Evolutionary conservation across 768 basidiomycete genomes (phyloP).

Genomic region (Auriscalpium vulgare): DNA sequence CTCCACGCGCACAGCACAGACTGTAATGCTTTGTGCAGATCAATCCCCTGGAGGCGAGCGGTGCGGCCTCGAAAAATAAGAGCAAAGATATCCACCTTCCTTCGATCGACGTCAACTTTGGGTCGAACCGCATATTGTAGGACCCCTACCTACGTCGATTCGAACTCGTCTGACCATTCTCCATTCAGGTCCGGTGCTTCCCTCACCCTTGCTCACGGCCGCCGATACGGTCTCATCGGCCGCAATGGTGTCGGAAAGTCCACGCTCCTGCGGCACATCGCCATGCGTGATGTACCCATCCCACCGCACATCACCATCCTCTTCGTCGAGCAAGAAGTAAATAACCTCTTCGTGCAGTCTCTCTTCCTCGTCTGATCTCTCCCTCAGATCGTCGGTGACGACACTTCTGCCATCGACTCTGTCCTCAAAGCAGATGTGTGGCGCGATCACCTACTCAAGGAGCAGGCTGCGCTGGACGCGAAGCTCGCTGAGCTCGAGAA

Average conservation of each 20-base stretch:
- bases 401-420: conserved; percentile 85
- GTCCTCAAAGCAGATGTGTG: conserved; percentile 99
- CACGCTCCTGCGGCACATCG: conserved; percentile 88
- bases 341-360: conserved; percentile 8
- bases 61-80: conserved; percentile 74
- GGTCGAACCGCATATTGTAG: conserved; percentile 87
- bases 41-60: conserved; percentile 81
- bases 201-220: conserved; percentile 80
- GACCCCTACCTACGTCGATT: conserved; percentile 17
- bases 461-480: conserved; percentile 71
- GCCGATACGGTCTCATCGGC: conserved; percentile 88
- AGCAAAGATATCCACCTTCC: conserved; percentile 95
- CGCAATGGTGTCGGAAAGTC: conserved; percentile 84
- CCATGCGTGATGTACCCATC: conserved; percentile 89
- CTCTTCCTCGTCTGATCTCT: not conserved
- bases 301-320: conserved; percentile 94
- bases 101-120: conserved; percentile 94
- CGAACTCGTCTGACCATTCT: conserved; percentile 1
- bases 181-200: conserved; percentile 66
- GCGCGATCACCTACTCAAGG: conserved; percentile 85
- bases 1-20: not conserved
- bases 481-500: conserved; percentile 64
- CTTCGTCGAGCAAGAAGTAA: conserved; percentile 96
- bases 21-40: conserved; percentile 36
- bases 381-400: conserved; percentile 80